phyloP scores from a whole-genome alignment of 768 basidiomycete genomes.

The Hygrocybe punicea region DNA sequence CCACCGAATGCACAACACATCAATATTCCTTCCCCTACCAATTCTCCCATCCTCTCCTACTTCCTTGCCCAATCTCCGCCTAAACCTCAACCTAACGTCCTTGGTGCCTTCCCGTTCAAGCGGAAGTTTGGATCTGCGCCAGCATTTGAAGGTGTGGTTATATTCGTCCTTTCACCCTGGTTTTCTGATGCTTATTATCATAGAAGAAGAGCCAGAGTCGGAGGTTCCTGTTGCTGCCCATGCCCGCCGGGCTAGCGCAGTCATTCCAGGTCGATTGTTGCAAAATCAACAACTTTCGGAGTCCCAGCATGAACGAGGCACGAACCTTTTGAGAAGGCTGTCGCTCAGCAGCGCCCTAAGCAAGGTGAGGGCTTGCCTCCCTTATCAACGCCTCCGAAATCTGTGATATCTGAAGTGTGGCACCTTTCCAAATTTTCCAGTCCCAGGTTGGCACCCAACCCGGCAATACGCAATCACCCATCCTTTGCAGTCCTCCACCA shows the following conservation, averaged over 20 bases:
- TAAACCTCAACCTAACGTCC: constrained; percentile 35
- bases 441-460: constrained; percentile 25
- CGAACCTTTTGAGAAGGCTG: constrained; percentile 69
- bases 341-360: constrained; percentile 60
- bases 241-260: constrained; percentile 60
- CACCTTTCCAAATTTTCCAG: constrained; percentile 11
- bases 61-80: constrained; percentile 63
- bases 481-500: constrained; percentile 49
- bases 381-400: not conserved
- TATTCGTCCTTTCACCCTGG: not conserved
- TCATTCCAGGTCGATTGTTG: constrained; percentile 51
- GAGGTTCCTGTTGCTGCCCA: constrained; percentile 46
- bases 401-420: not conserved
- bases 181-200: constrained; percentile 2
- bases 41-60: constrained; percentile 69
- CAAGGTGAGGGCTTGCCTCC: constrained; percentile 45
- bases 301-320: constrained; percentile 59
- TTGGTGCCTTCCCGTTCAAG: constrained; percentile 58
- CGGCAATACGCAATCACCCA: constrained; percentile 27
- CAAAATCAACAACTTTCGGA: constrained; percentile 43
- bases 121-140: constrained; percentile 54
- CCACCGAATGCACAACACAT: constrained; percentile 42
- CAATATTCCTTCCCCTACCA: constrained; percentile 51
- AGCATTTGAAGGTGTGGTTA: constrained; percentile 57
- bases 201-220: constrained; percentile 39